Base-by-base conservation (phyloP, 768 basidiomycete genomes). In the Pilatotrama ljubarskyi region DNA sequence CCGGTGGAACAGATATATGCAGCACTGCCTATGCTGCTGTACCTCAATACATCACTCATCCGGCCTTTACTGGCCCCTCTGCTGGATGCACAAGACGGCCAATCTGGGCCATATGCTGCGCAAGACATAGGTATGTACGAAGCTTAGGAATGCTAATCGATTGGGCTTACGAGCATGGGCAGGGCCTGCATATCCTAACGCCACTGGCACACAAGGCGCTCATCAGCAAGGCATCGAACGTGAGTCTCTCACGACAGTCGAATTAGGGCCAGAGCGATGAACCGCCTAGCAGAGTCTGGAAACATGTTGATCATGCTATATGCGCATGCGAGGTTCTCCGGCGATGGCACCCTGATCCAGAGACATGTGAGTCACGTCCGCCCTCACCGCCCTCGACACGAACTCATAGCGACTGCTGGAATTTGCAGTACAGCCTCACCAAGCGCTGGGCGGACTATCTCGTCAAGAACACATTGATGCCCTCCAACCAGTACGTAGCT, bases 1-100 rank as follows among this genome's bases (percentile, higher is more conserved):
- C 71, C 74, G 7, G 73, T 75, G 1, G 74, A 75, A 48, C 65
- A 64, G 2, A 60, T 75, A 15, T 73, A 67, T 51, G 66, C 71
- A 3, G 62, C 71, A 6, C 69, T 70, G 48, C 71, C 74, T 5
- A 51, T 68, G 41, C 69, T 69, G 48, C 55, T 74, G 2, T 73
- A 70, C 46, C 20, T 70, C 46, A 75, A 75, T 37, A 69, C 71
- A 0, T 64, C 72, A 8, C 63, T 70, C 36, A 65, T 65, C 1
- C 59, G 64, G 5, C 62, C 65, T 4, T 61, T 73, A 13, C 61
- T 75, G 1, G 26, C 56, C 11, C 74, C 74, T 0, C 62, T 73
- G 0, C 56, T 75, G 3, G 66, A 71, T 25, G 72, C 62, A 24
- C 70, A 71, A 48, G 55, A 59, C 14, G 18, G 22, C 1, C 25